phyloP scores from a whole-genome alignment of 306 rosid genomes.

The Rosa rugosa region DNA sequence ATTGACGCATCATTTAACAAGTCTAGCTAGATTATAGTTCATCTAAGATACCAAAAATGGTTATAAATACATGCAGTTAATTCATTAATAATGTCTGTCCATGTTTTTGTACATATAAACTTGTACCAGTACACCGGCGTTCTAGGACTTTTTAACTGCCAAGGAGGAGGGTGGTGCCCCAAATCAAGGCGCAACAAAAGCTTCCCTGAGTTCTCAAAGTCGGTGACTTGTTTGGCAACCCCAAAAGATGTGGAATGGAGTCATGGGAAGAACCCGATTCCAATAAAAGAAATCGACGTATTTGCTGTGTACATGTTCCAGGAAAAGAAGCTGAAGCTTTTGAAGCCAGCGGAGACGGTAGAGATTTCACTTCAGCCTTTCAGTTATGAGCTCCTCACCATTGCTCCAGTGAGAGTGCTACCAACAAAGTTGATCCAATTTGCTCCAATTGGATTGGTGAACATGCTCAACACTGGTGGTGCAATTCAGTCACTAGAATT shows the following conservation, averaged over 20 bases:
- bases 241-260: conserved; percentile 69
- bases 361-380: conserved; percentile 61
- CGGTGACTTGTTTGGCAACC: conserved; percentile 42
- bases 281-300: conserved; percentile 33
- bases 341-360: conserved; percentile 40
- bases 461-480: conserved; percentile 74
- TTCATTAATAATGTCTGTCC: not conserved
- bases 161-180: conserved; percentile 89
- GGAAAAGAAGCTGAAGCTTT: conserved; percentile 49
- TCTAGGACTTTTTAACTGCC: conserved; percentile 69
- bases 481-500: conserved; percentile 48
- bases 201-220: conserved; percentile 39
- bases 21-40: not conserved
- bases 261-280: conserved; percentile 42
- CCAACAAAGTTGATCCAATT: conserved; percentile 38
- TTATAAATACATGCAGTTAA: not conserved
- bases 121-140: conserved; percentile 56
- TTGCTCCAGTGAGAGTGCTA: conserved; percentile 44
- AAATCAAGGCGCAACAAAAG: conserved; percentile 48
- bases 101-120: not conserved
- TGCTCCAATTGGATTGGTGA: conserved; percentile 65
- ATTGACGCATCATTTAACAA: not conserved
- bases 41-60: not conserved
- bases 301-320: conserved; percentile 55
- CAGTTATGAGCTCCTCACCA: conserved; percentile 48